phyloP scores from a whole-genome alignment of 805 yeast species.

The Starmerella apis region DNA sequence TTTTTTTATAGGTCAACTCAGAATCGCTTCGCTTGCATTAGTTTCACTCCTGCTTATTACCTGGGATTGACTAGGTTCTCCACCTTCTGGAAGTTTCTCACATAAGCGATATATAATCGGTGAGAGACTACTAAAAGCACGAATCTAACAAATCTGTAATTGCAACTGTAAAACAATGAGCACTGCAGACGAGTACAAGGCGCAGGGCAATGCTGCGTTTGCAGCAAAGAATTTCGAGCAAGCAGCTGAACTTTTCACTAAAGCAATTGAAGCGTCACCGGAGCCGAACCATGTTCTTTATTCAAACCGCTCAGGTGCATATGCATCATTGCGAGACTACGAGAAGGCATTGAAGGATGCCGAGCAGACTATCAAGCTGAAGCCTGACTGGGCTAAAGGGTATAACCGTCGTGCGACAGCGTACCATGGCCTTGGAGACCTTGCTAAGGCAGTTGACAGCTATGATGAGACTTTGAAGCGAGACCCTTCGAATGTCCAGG shows the following conservation, averaged over 20 bases:
- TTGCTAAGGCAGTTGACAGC: conserved; percentile 90
- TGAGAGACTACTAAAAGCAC: background rate
- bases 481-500: conserved; percentile 80
- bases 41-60: no score
- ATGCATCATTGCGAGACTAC: conserved; percentile 69
- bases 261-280: conserved; percentile 70
- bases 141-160: background rate
- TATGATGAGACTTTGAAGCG: conserved; percentile 80
- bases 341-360: conserved; percentile 75
- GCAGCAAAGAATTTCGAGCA: conserved; percentile 70
- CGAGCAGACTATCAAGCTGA: conserved; percentile 65
- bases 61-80: no score
- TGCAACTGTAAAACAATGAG: conserved; percentile 5
- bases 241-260: conserved; percentile 71
- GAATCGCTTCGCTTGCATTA: no score
- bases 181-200: conserved; percentile 40
- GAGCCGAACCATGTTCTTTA: conserved; percentile 83
- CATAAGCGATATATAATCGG: conserved; percentile 6
- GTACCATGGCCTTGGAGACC: conserved; percentile 69
- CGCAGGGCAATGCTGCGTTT: conserved; percentile 89
- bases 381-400: conserved; percentile 90
- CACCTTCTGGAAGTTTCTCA: conserved; percentile 9
- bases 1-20: no score
- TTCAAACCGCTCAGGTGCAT: conserved; percentile 89
- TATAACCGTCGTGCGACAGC: conserved; percentile 92